Base-by-base conservation (phyloP, 345 rosid genomes). In the Populus pruinosa region DNA sequence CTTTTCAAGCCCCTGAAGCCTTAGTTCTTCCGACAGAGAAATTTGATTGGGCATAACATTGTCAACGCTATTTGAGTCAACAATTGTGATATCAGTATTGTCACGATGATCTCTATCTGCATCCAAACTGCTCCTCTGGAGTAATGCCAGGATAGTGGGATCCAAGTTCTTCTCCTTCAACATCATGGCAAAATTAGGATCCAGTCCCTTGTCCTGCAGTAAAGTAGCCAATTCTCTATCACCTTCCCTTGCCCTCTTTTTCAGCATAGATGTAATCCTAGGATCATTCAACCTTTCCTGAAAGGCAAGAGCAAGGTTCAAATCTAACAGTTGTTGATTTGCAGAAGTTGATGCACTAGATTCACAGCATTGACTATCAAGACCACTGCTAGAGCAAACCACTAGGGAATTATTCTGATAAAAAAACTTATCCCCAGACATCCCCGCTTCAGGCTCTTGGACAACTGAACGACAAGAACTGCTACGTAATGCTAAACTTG, bases 181-280 rank as follows among this genome's bases (percentile, higher is more conserved):
- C 99, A 96, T 96, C 89, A 96, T 87, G 72, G 98, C 99, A 87
- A 96, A 96, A 89, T 96, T 94, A 78, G 99, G 99, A 88, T 96
- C 99, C 85, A 96, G 86, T 71, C 99, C 99, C 85, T 96, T 96
- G 84, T 94, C 89, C 84, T 96, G 97, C 87, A 96, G 86, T 87
- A 96, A 84, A 85, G 84, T 91, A 83, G 91, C 82, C 84, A 94
- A 87, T 47, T 96, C 99, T 70, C 83, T 82, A 82, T 96, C 97
- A 73, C 98, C 97, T 79, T 89, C 91, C 76, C 87, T 86, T 53
- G 91, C 93, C 85, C 89, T 90, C 91, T 80, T 91, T 86, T 89
- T 94, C 83, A 96, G 89, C 80, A 96, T 67, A 3, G 95, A 88
- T 68, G 99, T 83, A 84, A 96, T 91, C 83, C 98, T 88, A 36